These are phyloP conservation scores for Colletotrichum cordylinicola DNA, from an alignment of 2,329 filamentous ascomycete genomes.

Conservation along the genomic window DNA sequence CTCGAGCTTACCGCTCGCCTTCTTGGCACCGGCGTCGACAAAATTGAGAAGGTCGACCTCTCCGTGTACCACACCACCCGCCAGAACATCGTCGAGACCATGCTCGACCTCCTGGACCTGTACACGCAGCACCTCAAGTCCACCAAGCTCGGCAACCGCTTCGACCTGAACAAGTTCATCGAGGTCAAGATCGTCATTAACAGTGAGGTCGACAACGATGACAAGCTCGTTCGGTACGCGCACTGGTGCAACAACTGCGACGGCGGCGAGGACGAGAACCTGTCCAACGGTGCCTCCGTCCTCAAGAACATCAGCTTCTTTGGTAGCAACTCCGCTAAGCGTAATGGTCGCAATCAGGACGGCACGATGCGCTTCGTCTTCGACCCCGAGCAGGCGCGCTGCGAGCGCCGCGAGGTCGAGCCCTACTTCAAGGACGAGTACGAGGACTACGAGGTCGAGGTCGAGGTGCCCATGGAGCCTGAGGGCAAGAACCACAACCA, in stretches of 20 bases:
- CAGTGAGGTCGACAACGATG: slow-evolving; percentile 72
- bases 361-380: slow-evolving; percentile 91
- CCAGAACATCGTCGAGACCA: slow-evolving; percentile 71
- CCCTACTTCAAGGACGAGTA: slow-evolving; percentile 76
- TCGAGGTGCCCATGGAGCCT: slow-evolving; percentile 66
- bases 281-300: slow-evolving; percentile 41
- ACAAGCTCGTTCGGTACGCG: slow-evolving; percentile 67
- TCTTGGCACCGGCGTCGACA: slow-evolving; percentile 58
- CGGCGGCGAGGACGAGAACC: slow-evolving; percentile 39
- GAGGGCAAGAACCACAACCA: slow-evolving; percentile 20
- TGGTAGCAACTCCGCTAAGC: slow-evolving; percentile 41
- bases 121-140: slow-evolving; percentile 83
- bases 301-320: slow-evolving; percentile 43
- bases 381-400: slow-evolving; percentile 75
- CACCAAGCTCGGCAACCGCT: slow-evolving; percentile 76
- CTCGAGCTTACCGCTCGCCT: slow-evolving; percentile 82
- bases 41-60: slow-evolving; percentile 54
- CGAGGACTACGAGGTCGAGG: slow-evolving; percentile 79
- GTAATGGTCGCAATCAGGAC: slow-evolving; percentile 57
- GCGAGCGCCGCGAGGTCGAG: slow-evolving; percentile 72
- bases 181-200: slow-evolving; percentile 88
- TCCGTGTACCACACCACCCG: slow-evolving; percentile 52
- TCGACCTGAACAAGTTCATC: slow-evolving; percentile 81
- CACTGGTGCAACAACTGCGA: slow-evolving; percentile 62
- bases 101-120: slow-evolving; percentile 89